Conservation (phyloP, 2,329 filamentous ascomycete genomes). For the Magnaporthiopsis poae region DNA sequence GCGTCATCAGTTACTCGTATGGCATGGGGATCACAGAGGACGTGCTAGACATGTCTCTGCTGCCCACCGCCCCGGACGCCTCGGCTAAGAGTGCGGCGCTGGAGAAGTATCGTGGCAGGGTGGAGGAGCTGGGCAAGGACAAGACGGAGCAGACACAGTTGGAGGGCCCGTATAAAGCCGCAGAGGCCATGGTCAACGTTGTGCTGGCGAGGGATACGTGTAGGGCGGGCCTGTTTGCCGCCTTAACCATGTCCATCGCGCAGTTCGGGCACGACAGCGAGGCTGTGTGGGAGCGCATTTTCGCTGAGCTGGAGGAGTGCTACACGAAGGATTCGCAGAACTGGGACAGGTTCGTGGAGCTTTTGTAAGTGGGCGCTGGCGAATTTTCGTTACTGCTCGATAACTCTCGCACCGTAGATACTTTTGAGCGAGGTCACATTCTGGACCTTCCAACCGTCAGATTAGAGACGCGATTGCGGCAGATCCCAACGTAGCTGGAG, state of each 20-base stretch:
- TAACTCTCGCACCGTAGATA: too few species aligned
- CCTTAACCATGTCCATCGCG: constrained; percentile 11
- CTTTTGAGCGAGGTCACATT: background rate
- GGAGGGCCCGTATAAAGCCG: background rate
- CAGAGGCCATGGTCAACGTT: background rate
- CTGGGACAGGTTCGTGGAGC: background rate
- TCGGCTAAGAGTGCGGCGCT: background rate
- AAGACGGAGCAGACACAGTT: too few species aligned
- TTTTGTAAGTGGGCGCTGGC: background rate
- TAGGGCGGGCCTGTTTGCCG: constrained; percentile 8
- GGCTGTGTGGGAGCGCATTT: background rate
- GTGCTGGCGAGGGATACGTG: background rate
- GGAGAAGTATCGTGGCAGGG: background rate
- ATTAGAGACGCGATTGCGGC: too few species aligned
- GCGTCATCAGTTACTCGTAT: background rate
- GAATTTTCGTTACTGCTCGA: too few species aligned
- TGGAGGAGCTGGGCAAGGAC: background rate
- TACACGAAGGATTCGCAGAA: background rate
- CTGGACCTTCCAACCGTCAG: background rate
- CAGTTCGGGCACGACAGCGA: background rate
- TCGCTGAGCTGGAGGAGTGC: background rate
- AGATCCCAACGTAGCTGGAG: too few species aligned
- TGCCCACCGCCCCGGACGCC: background rate
- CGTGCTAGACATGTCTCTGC: background rate
- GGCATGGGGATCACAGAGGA: background rate